These are phyloP conservation scores for Colletotrichum sp. DNA, from an alignment of 2,329 filamentous ascomycete species.

Conservation along the genomic window DNA sequence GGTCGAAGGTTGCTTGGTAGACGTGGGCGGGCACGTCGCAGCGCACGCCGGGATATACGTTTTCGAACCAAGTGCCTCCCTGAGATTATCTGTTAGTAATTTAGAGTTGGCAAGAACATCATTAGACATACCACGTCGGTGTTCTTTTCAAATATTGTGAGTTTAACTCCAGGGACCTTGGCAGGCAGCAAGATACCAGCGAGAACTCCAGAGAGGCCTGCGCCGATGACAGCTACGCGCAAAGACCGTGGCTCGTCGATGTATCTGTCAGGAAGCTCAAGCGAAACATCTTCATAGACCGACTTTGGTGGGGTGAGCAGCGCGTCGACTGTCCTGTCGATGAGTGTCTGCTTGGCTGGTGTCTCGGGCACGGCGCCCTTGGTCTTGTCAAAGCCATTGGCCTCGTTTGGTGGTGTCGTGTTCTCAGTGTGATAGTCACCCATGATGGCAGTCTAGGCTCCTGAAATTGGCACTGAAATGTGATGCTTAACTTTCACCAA, in stretches of 20 bases:
- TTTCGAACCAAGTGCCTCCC: slow-evolving; percentile 61
- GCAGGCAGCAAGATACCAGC: slow-evolving; percentile 69
- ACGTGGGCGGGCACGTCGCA: slow-evolving; percentile 73
- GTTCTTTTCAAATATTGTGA: slow-evolving; percentile 74
- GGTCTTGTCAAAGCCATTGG: not conserved
- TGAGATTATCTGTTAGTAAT: slow-evolving; percentile 15
- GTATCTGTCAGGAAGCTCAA: slow-evolving; percentile 38
- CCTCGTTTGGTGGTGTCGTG: not conserved
- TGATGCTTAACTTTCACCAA: not conserved
- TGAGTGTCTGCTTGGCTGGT: not conserved
- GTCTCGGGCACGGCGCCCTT: not conserved
- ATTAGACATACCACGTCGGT: slow-evolving; percentile 60
- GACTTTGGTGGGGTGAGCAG: slow-evolving; percentile 14
- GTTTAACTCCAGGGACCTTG: slow-evolving; percentile 70
- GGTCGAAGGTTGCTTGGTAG: slow-evolving; percentile 71
- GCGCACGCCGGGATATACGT: slow-evolving; percentile 66
- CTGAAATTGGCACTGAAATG: not conserved
- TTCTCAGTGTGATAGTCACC: slow-evolving; percentile 9
- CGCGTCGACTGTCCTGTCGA: slow-evolving; percentile 1
- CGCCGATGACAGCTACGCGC: slow-evolving; percentile 67
- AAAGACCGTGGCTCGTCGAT: slow-evolving; percentile 53
- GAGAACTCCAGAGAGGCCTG: slow-evolving; percentile 66
- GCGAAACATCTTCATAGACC: not conserved
- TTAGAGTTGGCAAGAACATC: rapidly evolving
- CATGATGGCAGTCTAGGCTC: not conserved